phyloP scores from a whole-genome alignment of 2,329 filamentous ascomycete genomes.

The Cladosporium oxysporum region DNA sequence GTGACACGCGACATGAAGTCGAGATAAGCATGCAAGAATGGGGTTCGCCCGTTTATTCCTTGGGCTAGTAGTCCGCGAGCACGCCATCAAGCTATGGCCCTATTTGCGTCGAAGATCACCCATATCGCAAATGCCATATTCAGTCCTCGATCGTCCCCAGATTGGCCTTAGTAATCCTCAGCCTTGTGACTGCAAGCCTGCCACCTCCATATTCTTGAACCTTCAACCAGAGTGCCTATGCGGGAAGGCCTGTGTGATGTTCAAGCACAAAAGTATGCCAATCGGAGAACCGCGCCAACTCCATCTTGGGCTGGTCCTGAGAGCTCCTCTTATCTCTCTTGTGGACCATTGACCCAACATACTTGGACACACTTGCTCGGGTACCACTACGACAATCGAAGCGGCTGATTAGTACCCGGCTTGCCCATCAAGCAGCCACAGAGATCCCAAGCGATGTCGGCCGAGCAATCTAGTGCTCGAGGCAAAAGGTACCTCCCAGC shows the following conservation, averaged over 20 bases:
- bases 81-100: constrained; percentile 20
- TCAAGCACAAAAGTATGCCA: not conserved
- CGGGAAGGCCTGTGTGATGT: too few species aligned
- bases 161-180: not conserved
- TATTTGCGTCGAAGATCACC: constrained; percentile 9
- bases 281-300: not conserved
- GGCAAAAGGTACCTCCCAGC: not conserved
- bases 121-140: not conserved
- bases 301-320: not conserved
- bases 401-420: not conserved
- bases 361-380: not conserved
- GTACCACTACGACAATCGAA: not conserved
- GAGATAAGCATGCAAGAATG: constrained; percentile 16
- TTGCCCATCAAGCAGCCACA: not conserved
- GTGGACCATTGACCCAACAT: not conserved
- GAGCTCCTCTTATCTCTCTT: not conserved
- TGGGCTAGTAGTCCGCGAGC: constrained; percentile 16
- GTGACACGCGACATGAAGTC: constrained; percentile 19
- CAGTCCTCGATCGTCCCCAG: not conserved
- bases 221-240: not conserved
- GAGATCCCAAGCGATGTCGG: not conserved
- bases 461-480: not conserved
- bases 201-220: not conserved
- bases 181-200: not conserved
- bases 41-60: constrained; percentile 20